Percentiles rank a stretch among this genome's conserved stretches.
These are phyloP conservation scores for Plasmodium gonderi DNA, from an alignment of 169 alveolate species.

Conservation along the genomic window DNA sequence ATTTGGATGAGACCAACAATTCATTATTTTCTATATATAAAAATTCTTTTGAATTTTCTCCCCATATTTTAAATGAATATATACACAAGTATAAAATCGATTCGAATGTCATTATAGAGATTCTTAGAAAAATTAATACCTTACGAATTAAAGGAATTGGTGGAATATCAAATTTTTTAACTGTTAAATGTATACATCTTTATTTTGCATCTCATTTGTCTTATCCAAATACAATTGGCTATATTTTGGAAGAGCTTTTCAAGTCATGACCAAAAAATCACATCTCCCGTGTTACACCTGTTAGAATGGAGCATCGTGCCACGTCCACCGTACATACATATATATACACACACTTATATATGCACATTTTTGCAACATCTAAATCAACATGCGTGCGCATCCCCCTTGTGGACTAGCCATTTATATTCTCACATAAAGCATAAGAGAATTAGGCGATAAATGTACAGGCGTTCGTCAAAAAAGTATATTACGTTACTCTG, in stretches of 20 bases:
- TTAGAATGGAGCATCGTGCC: not conserved
- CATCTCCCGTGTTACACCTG: not conserved
- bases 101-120: constrained; percentile 31
- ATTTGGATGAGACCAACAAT: not conserved
- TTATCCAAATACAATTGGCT: constrained; percentile 58
- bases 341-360: too few species aligned
- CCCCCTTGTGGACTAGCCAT: too few species aligned
- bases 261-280: constrained; percentile 11
- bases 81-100: constrained; percentile 15
- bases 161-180: constrained; percentile 80
- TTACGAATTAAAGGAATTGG: constrained; percentile 81
- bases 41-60: constrained; percentile 20
- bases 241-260: constrained; percentile 53
- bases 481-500: too few species aligned
- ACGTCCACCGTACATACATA: not conserved
- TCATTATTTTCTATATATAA: not conserved
- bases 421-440: too few species aligned
- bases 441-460: too few species aligned
- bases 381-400: too few species aligned
- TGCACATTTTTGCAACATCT: too few species aligned
- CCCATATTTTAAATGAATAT: not conserved
- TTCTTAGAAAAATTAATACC: constrained; percentile 78
- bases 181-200: constrained; percentile 84
- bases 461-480: too few species aligned
- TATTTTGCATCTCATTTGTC: constrained; percentile 78